Evolutionary conservation across 169 alveolate species (phyloP).

Genomic region (Plasmodium gaboni): DNA sequence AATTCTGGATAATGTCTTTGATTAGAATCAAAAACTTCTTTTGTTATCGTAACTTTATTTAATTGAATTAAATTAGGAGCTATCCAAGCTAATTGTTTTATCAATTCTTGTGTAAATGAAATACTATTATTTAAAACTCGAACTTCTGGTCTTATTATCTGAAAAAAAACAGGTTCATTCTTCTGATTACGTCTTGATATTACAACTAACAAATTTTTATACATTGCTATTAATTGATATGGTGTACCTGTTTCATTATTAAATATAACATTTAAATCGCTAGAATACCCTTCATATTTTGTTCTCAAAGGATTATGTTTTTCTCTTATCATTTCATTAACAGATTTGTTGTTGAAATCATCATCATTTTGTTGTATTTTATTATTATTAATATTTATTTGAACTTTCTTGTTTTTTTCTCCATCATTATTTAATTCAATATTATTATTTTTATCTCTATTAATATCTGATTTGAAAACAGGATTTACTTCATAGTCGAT

Average conservation of each 20-base stretch:
- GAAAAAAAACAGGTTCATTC: slow-evolving; percentile 63
- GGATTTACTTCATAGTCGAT: slow-evolving; percentile 77
- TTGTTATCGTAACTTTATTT: slow-evolving; percentile 65
- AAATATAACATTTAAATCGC: slow-evolving; percentile 63
- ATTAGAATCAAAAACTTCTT: slow-evolving; percentile 53
- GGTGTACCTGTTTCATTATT: slow-evolving; percentile 34
- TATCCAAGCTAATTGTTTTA: slow-evolving; percentile 72
- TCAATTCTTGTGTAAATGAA: slow-evolving; percentile 23
- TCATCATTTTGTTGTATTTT: slow-evolving; percentile 2
- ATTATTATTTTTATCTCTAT: slow-evolving; percentile 1
- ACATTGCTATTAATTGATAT: slow-evolving; percentile 11
- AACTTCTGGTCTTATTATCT: slow-evolving; percentile 49
- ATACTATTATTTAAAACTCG: slow-evolving; percentile 10
- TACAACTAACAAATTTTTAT: slow-evolving; percentile 28
- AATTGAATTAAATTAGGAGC: slow-evolving; percentile 72
- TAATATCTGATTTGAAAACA: slow-evolving; percentile 20
- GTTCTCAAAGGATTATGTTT: slow-evolving; percentile 58
- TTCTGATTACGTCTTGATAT: slow-evolving; percentile 61
- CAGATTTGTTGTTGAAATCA: background rate
- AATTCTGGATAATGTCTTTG: slow-evolving; percentile 32
- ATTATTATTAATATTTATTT: too few relatives aligned
- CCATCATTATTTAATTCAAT: background rate
- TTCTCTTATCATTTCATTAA: slow-evolving; percentile 47
- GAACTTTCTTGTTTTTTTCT: too few relatives aligned
- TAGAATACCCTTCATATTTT: slow-evolving; percentile 50